Percentiles rank a stretch among this genome's conserved stretches.
phyloP scores from a whole-genome alignment of 139 green algal species.

The Chlamydomonas incerta region DNA sequence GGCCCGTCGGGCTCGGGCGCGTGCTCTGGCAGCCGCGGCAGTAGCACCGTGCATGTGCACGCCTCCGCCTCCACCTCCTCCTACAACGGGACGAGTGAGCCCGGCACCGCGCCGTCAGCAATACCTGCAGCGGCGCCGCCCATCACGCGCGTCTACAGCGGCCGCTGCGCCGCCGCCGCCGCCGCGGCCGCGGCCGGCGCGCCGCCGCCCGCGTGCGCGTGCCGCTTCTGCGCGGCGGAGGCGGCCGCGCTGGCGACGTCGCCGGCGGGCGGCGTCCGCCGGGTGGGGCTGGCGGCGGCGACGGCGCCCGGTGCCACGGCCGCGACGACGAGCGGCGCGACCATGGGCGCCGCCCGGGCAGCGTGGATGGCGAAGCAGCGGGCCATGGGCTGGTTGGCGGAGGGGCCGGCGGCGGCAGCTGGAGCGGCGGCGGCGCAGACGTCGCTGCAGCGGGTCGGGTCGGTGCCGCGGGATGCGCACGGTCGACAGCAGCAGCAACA shows the following conservation, averaged over 20 bases:
- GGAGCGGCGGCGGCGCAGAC: too few species aligned
- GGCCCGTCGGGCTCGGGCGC: too few species aligned
- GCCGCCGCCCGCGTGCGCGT: background rate
- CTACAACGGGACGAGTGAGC: too few species aligned
- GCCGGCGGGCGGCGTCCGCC: background rate
- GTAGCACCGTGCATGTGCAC: too few species aligned
- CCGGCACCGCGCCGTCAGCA: too few species aligned
- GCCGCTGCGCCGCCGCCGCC: background rate
- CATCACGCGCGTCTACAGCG: background rate
- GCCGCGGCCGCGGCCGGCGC: background rate
- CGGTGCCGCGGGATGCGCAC: background rate
- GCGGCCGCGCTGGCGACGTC: background rate
- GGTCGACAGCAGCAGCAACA: background rate
- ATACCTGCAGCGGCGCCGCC: too few species aligned
- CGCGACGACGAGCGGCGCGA: background rate
- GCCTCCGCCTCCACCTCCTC: too few species aligned
- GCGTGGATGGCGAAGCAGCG: constrained; percentile 22
- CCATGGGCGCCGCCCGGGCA: constrained; percentile 1
- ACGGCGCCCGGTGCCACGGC: background rate
- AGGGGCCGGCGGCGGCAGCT: background rate
- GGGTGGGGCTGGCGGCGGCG: too few species aligned
- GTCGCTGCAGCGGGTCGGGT: background rate
- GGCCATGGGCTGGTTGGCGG: background rate
- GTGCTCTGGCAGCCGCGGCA: too few species aligned
- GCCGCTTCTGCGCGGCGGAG: background rate